These are phyloP conservation scores for Ophiobolus disseminans DNA, from an alignment of 2,329 filamentous ascomycete species.

Conservation along the genomic window DNA sequence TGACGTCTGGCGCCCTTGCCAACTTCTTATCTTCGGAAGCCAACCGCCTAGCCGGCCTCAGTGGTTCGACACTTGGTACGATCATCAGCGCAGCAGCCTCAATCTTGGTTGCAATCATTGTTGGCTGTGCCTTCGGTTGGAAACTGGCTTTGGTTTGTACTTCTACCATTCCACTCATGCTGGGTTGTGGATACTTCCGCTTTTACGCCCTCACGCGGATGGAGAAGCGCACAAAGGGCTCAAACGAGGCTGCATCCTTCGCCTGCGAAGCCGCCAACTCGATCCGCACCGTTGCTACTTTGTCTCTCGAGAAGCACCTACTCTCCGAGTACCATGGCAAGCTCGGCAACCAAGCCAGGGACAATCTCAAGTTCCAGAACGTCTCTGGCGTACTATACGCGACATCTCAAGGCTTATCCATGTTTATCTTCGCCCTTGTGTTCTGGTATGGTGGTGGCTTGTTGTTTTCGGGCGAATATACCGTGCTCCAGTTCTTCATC, in stretches of 20 bases:
- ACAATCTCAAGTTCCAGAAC: constrained; percentile 75
- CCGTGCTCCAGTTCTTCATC: constrained; percentile 89
- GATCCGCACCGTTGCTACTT: constrained; percentile 91
- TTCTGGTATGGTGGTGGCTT: constrained; percentile 50
- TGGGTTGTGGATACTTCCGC: constrained; percentile 83
- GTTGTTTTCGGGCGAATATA: constrained; percentile 57
- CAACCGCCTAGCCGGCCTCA: constrained; percentile 87
- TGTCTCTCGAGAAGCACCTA: constrained; percentile 87
- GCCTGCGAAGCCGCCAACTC: constrained; percentile 94
- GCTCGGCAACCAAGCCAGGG: constrained; percentile 71
- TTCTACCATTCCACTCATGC: constrained; percentile 76
- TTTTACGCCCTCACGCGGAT: constrained; percentile 88
- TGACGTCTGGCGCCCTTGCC: constrained; percentile 87
- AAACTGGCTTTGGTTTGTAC: constrained; percentile 87
- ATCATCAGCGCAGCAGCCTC: constrained; percentile 82
- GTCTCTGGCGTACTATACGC: constrained; percentile 83
- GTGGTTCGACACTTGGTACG: constrained; percentile 86
- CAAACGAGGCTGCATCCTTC: constrained; percentile 80
- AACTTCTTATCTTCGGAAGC: constrained; percentile 72
- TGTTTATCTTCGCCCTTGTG: constrained; percentile 46
- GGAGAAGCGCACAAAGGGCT: constrained; percentile 79
- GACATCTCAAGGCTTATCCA: constrained; percentile 77
- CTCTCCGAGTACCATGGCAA: constrained; percentile 73
- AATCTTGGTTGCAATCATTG: constrained; percentile 72
- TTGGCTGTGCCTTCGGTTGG: constrained; percentile 80